These are phyloP conservation scores for Verticillium zaregamsianum DNA, from an alignment of 2,329 filamentous ascomycete species.

Conservation along the genomic window DNA sequence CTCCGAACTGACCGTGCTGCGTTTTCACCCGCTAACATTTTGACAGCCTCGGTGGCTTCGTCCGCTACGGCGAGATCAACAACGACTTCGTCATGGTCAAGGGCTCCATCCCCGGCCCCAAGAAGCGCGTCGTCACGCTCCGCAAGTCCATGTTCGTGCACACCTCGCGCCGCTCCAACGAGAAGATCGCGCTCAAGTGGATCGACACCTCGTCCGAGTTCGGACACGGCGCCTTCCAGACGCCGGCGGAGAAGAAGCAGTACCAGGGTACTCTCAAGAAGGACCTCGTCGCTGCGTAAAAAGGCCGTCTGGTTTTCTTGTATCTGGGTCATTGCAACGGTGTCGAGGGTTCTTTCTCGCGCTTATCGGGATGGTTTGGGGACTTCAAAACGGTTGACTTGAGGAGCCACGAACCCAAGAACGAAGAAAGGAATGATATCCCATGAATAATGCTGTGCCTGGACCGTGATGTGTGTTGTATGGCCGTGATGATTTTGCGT, in stretches of 20 bases:
- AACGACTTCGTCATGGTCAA: slow-evolving; percentile 99
- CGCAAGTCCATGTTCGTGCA: slow-evolving; percentile 98
- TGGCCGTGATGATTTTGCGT: too few species aligned
- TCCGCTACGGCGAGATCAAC: slow-evolving; percentile 98
- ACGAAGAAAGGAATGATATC: slow-evolving; percentile 14
- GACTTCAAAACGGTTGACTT: slow-evolving; percentile 13
- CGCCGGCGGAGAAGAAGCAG: slow-evolving; percentile 93
- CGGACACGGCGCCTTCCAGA: slow-evolving; percentile 99
- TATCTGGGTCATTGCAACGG: slow-evolving; percentile 48
- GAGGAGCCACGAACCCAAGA: slow-evolving; percentile 16
- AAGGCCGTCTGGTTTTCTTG: slow-evolving; percentile 32
- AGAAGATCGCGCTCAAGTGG: slow-evolving; percentile 99
- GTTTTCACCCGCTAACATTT: slow-evolving; percentile 25
- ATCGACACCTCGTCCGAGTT: slow-evolving; percentile 99
- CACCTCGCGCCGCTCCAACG: slow-evolving; percentile 89
- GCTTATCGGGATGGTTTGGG: slow-evolving; percentile 15
- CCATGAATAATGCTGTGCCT: slow-evolving; percentile 6
- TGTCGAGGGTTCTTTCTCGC: slow-evolving; percentile 44
- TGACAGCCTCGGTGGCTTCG: slow-evolving; percentile 91
- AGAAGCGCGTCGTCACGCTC: slow-evolving; percentile 99
- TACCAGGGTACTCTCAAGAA: slow-evolving; percentile 99
- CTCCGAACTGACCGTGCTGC: too few species aligned
- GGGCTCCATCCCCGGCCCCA: slow-evolving; percentile 94
- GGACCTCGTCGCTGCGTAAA: slow-evolving; percentile 60
- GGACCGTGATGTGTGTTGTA: not conserved